Percentiles rank a stretch among this genome's conserved stretches.
Conservation (phyloP, 1,284 basidiomycete species). For the Rhodotorula mucilaginosa region DNA sequence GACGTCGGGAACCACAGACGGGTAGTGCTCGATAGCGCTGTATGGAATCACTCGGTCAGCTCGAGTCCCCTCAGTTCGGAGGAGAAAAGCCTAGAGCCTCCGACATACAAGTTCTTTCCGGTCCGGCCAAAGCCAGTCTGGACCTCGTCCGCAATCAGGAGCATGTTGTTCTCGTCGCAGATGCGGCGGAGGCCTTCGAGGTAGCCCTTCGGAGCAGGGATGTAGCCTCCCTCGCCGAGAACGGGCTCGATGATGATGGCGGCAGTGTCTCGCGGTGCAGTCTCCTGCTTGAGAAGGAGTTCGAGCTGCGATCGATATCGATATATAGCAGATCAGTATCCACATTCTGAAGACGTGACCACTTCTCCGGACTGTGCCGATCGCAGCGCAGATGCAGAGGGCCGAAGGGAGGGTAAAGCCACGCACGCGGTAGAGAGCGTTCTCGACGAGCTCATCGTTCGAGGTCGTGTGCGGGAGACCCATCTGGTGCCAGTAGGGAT, state of each 20-base stretch:
- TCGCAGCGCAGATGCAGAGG: too few species aligned
- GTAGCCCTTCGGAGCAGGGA: conserved; percentile 78
- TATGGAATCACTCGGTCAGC: not conserved
- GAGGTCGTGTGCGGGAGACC: conserved; percentile 64
- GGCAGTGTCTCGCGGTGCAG: conserved; percentile 78
- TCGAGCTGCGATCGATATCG: conserved; percentile 56
- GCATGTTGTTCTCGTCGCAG: conserved; percentile 80
- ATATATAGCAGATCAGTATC: not conserved
- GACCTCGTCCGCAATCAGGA: conserved; percentile 51
- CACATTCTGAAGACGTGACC: not conserved
- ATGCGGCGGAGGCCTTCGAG: conserved; percentile 73
- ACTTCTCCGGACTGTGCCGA: not conserved
- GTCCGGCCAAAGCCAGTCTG: conserved; percentile 88
- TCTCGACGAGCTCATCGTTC: conserved; percentile 63
- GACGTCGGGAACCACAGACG: conserved; percentile 80
- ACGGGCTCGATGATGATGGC: conserved; percentile 90
- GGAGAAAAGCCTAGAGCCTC: not conserved
- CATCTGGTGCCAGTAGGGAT: conserved; percentile 91
- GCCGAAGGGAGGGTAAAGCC: not conserved
- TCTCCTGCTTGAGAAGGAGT: conserved; percentile 78
- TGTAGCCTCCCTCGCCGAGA: conserved; percentile 70
- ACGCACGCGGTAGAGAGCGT: conserved; percentile 52
- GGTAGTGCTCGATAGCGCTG: conserved; percentile 56
- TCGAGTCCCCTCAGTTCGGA: not conserved
- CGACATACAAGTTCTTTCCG: conserved; percentile 67